A percentile compares a stretch with the other conserved stretches of the same genome.
Evolutionary conservation across 768 basidiomycete genomes (phyloP).

Genomic region (Mycena capillaripes): DNA sequence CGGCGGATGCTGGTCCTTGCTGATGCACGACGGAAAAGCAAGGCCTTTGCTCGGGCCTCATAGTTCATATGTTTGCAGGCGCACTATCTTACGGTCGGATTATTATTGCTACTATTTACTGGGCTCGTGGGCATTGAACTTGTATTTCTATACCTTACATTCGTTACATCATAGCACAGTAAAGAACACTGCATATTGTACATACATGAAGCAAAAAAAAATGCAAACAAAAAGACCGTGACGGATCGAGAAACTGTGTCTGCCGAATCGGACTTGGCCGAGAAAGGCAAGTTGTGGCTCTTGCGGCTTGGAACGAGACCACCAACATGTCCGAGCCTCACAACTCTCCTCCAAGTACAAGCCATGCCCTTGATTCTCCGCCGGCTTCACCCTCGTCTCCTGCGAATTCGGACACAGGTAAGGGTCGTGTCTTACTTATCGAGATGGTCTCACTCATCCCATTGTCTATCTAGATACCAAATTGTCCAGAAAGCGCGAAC

Average conservation of each 20-base stretch:
- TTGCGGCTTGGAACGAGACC: conserved; percentile 18
- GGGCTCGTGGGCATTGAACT: not conserved
- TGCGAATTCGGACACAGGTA: conserved; percentile 60
- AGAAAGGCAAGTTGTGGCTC: conserved; percentile 26
- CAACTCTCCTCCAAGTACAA: not conserved
- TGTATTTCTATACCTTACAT: conserved; percentile 23
- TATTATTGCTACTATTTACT: conserved; percentile 24
- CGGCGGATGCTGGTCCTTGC: conserved; percentile 60
- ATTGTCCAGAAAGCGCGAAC: conserved; percentile 78
- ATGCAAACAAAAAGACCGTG: not conserved
- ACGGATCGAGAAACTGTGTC: conserved; percentile 3
- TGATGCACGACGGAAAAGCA: conserved; percentile 59
- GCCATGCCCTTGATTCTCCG: conserved; percentile 42
- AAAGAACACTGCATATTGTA: not conserved
- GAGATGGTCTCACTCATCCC: conserved; percentile 9
- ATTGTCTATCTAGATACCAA: conserved; percentile 55
- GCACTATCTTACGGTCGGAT: conserved; percentile 24
- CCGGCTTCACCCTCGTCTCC: conserved; percentile 63
- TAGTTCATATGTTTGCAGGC: conserved; percentile 7
- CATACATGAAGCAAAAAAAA: not conserved
- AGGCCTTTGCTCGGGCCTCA: conserved; percentile 21
- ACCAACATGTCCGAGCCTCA: conserved; percentile 24
- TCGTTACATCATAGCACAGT: not conserved
- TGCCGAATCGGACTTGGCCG: conserved; percentile 14
- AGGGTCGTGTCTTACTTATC: conserved; percentile 17